phyloP scores from a whole-genome alignment of 73 alveolate species.

The Stentor roeselii region DNA sequence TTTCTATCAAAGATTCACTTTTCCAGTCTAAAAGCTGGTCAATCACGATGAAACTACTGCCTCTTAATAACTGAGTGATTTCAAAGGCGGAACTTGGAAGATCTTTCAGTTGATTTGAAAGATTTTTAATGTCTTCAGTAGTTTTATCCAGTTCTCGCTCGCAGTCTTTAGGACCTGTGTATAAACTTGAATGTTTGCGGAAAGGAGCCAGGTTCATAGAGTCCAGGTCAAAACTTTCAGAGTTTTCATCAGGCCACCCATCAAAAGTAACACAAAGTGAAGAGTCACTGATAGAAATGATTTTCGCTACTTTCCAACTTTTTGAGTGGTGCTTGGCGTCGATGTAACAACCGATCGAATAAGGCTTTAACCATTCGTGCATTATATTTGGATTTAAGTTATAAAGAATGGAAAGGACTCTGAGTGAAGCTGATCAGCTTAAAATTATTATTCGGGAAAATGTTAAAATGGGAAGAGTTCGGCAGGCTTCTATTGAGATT shows the following conservation, averaged over 20 bases:
- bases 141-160: neutral
- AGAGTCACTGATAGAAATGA: slow-evolving; percentile 38
- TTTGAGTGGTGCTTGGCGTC: slow-evolving; percentile 61
- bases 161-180: slow-evolving; percentile 50
- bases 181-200: slow-evolving; percentile 42
- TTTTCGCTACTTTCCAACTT: slow-evolving; percentile 62
- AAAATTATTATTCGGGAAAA: too few relatives aligned
- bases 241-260: slow-evolving; percentile 58
- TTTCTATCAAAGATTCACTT: neutral
- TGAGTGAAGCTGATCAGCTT: too few relatives aligned
- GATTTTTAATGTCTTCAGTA: neutral
- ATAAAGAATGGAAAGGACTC: too few relatives aligned
- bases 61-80: slow-evolving; percentile 52
- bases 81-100: slow-evolving; percentile 31
- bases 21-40: slow-evolving; percentile 44
- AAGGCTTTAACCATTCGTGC: neutral
- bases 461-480: too few relatives aligned
- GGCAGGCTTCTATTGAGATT: too few relatives aligned
- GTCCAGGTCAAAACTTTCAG: slow-evolving; percentile 29
- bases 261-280: slow-evolving; percentile 45
- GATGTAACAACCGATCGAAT: slow-evolving; percentile 26
- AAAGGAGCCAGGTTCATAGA: slow-evolving; percentile 52
- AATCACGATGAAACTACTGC: slow-evolving; percentile 52
- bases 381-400: too few relatives aligned
- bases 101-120: neutral